A percentile compares a stretch with the other conserved stretches of the same genome.
Evolutionary conservation across 1,284 basidiomycete species (phyloP).

Genomic region (Anthracocystis panici-leucophaei): DNA sequence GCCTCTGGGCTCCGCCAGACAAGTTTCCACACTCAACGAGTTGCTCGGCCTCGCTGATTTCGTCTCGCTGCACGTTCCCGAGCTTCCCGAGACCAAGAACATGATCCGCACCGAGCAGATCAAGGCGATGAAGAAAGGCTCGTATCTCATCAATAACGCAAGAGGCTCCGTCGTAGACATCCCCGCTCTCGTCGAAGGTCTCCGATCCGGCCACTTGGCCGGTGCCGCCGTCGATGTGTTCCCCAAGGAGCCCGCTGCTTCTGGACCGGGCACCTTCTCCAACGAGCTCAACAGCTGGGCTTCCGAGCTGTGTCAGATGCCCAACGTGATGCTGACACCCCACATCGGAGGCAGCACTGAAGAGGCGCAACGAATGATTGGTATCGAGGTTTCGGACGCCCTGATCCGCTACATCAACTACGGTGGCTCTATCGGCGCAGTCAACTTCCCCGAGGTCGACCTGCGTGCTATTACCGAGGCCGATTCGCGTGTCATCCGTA

Average conservation of each 20-base stretch:
- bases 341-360: conserved; percentile 99
- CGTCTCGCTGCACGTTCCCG: conserved; percentile 95
- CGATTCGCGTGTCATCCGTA: conserved; percentile 85
- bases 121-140: conserved; percentile 90
- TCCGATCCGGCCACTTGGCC: conserved; percentile 87
- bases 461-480: conserved; percentile 83
- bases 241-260: conserved; percentile 90
- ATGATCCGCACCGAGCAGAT: conserved; percentile 87
- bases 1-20: conserved; percentile 93
- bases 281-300: conserved; percentile 66
- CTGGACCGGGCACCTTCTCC: conserved; percentile 81
- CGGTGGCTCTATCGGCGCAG: conserved; percentile 86
- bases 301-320: conserved; percentile 55
- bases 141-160: conserved; percentile 98
- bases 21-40: conserved; percentile 84
- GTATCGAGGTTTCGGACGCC: conserved; percentile 89
- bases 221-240: conserved; percentile 96
- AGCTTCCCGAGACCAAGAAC: conserved; percentile 93
- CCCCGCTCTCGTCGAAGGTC: conserved; percentile 83
- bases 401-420: conserved; percentile 91
- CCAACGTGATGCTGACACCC: conserved; percentile 73
- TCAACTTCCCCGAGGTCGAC: conserved; percentile 99
- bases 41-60: conserved; percentile 89
- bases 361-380: conserved; percentile 97
- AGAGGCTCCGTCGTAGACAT: conserved; percentile 96